Conservation (phyloP, 192 early-diverging fungal genomes). For the Coemansia sp. region DNA sequence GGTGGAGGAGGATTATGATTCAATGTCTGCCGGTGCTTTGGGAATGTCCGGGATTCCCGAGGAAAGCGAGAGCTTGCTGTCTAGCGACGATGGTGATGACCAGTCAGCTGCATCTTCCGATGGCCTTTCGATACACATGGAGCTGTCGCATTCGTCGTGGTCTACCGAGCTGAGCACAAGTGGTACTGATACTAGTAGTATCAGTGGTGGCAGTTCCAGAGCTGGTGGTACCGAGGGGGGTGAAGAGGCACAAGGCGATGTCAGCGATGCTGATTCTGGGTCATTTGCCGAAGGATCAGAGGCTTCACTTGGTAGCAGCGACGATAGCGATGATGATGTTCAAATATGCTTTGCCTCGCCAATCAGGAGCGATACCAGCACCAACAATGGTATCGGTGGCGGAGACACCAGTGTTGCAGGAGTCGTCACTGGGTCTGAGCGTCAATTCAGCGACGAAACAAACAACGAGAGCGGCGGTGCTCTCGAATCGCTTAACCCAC, state of each 20-base stretch:
- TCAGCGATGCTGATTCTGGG: neutral
- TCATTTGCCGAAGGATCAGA: neutral
- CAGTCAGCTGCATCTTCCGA: neutral
- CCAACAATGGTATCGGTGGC: neutral
- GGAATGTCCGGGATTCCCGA: slow-evolving; percentile 50
- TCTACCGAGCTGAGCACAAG: slow-evolving; percentile 28
- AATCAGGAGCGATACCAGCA: neutral
- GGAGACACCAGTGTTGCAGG: slow-evolving; percentile 9
- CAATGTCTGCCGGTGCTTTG: neutral
- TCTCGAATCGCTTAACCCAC: slow-evolving; percentile 16
- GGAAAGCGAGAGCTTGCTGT: slow-evolving; percentile 41
- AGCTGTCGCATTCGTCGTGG: slow-evolving; percentile 27
- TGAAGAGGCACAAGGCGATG: neutral
- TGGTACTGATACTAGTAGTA: neutral
- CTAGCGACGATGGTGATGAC: slow-evolving; percentile 8
- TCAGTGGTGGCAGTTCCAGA: neutral
- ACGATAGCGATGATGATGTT: slow-evolving; percentile 3
- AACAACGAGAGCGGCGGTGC: slow-evolving; percentile 9
- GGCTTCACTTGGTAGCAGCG: neutral
- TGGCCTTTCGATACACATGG: neutral
- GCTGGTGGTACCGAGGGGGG: slow-evolving; percentile 1
- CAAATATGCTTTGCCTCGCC: slow-evolving; percentile 14
- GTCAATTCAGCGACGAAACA: neutral
- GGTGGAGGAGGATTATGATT: slow-evolving; percentile 71
- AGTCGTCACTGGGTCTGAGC: neutral